These are phyloP conservation scores for Auriscalpium vulgare DNA, from an alignment of 768 basidiomycete genomes.

Conservation along the genomic window DNA sequence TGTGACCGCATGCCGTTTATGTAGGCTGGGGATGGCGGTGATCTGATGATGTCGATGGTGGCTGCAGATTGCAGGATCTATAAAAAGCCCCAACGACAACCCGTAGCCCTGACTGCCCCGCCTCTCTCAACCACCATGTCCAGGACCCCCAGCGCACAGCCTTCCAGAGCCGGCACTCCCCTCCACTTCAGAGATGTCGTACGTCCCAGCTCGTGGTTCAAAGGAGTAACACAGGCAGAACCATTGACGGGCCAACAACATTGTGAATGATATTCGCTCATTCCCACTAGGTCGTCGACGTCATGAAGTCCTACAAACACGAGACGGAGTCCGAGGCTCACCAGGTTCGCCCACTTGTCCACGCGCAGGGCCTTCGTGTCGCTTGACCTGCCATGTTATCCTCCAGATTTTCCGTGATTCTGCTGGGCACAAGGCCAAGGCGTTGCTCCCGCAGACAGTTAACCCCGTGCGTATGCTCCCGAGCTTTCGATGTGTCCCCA, in stretches of 20 bases:
- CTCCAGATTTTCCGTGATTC: constrained; percentile 67
- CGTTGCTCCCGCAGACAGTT: constrained; percentile 53
- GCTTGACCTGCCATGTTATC: constrained; percentile 4
- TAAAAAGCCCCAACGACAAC: background rate
- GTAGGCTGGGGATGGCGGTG: no score
- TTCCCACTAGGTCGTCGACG: constrained; percentile 55
- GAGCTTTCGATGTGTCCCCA: background rate
- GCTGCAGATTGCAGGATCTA: background rate
- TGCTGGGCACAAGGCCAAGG: constrained; percentile 59
- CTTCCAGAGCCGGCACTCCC: constrained; percentile 17
- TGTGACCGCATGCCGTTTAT: no score
- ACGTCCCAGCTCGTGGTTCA: constrained; percentile 17
- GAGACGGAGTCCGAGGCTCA: constrained; percentile 89
- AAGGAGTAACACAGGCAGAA: constrained; percentile 2
- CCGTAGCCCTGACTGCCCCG: background rate
- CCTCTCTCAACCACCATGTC: constrained; percentile 16
- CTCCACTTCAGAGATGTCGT: constrained; percentile 35
- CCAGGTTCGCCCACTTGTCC: constrained; percentile 37
- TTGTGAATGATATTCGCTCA: constrained; percentile 21
- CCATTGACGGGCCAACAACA: constrained; percentile 11
- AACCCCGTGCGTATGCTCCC: constrained; percentile 45
- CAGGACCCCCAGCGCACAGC: constrained; percentile 4
- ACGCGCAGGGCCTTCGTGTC: background rate
- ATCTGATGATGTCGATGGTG: no score
- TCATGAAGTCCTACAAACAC: constrained; percentile 56